These are phyloP conservation scores for Cladorrhinum sp. DNA, from an alignment of 2,329 filamentous ascomycete genomes.

Conservation along the genomic window DNA sequence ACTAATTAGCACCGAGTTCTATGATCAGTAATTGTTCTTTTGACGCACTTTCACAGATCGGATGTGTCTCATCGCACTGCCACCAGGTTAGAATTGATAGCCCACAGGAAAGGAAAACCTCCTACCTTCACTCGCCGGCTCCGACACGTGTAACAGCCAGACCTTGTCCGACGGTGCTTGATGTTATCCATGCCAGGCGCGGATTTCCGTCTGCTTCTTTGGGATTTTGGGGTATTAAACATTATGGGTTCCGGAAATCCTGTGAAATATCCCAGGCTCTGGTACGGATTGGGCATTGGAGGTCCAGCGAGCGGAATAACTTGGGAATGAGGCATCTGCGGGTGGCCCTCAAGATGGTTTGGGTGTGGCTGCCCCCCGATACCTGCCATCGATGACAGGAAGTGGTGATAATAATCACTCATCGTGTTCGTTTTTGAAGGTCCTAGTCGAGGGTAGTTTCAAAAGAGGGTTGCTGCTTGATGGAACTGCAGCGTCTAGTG, in stretches of 20 bases:
- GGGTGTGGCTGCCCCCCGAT: conserved; percentile 37
- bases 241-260: conserved; percentile 50
- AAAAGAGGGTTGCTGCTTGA: neutral
- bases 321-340: conserved; percentile 35
- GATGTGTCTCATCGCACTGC: conserved; percentile 86
- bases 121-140: conserved; percentile 77
- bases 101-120: neutral
- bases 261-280: conserved; percentile 48
- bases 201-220: conserved; percentile 52
- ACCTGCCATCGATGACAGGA: conserved; percentile 52
- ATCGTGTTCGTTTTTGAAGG: conserved; percentile 35
- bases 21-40: conserved; percentile 1
- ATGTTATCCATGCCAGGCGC: conserved; percentile 62
- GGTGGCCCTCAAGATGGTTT: conserved; percentile 40
- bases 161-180: conserved; percentile 90
- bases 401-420: conserved; percentile 57
- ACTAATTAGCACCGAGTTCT: conserved; percentile 27
- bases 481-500: neutral
- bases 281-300: conserved; percentile 43
- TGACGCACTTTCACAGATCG: conserved; percentile 70
- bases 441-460: neutral
- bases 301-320: conserved; percentile 32
- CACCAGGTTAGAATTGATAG: conserved; percentile 15
- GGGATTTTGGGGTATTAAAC: conserved; percentile 47
- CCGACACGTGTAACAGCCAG: conserved; percentile 90